Evolutionary conservation across 805 yeast genomes (phyloP), one percentile per base, ranked within the genome.

Genomic region (Suhomyces emberorum): DNA sequence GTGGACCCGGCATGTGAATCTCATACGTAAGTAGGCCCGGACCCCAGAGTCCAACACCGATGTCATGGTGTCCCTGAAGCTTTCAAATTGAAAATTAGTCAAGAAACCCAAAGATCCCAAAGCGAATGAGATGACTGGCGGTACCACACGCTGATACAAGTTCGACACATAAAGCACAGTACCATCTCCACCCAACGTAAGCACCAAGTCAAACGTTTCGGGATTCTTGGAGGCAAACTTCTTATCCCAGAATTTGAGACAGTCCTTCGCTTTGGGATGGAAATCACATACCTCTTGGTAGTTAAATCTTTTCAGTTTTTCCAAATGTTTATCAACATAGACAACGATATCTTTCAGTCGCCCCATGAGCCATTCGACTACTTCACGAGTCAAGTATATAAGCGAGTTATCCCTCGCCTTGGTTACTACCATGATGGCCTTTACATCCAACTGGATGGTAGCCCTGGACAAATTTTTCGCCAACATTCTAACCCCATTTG

Each of bases 401-500:
- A 88, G 63, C 5, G 88, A 79, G 48, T 83, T 81, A 55, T 88
- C 96, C 37, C 95, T 71, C 1, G 95, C 93, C 57, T 88, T 88
- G n/a, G 96, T 88, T 14, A 88, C 88, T 10, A 88, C 77, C 78
- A 88, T 72, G 14, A 88, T 77, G 12, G 85, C 77, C 30, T 74
- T 72, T 14, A 84, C 79, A 37, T 82, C 81, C 15, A 88, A 59
- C 48, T 79, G 80, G 18, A 88, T 79, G 3, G 84, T 81, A 3
- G 89, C 85, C 46, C 77, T 77, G 35, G 79, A 71, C 25, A 85
- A 61, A 55, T 82, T 82, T 43, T 79, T 80, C n/a, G 86, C 83
- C 41, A 85, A 65, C 65, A 80, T 71, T 30, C 93, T 69, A 5
- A 85, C 89, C 3, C 88, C 88, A 54, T 83, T 83, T 3, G 88